These are phyloP conservation scores for Rubia peregrina DNA, from an alignment of 305 asterid genomes.

Conservation along the genomic window DNA sequence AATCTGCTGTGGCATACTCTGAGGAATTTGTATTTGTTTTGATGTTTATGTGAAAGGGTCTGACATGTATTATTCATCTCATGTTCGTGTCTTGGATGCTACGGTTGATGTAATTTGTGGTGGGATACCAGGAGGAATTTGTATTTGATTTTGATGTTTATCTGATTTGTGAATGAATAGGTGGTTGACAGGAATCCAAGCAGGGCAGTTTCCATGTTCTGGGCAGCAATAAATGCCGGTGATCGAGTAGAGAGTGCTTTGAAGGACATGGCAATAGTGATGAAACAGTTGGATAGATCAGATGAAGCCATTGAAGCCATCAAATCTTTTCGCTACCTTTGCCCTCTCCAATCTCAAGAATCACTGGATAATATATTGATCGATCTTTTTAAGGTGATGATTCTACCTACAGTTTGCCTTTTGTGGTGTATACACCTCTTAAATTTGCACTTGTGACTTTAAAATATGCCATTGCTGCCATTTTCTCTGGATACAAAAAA, in stretches of 20 bases:
- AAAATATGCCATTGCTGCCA: neutral
- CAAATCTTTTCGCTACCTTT: slow-evolving; percentile 86
- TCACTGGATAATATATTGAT: slow-evolving; percentile 77
- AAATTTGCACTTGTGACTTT: neutral
- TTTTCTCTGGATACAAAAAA: neutral
- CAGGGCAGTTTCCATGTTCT: slow-evolving; percentile 75
- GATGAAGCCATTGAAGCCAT: slow-evolving; percentile 96
- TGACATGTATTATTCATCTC: too few species aligned
- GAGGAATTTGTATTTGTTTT: neutral
- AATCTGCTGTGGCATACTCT: neutral
- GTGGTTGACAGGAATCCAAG: slow-evolving; percentile 76
- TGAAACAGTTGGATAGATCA: slow-evolving; percentile 76
- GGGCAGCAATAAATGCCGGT: slow-evolving; percentile 89
- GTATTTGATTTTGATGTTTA: neutral
- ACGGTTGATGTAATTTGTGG: neutral
- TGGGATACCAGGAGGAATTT: neutral
- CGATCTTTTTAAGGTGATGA: slow-evolving; percentile 65
- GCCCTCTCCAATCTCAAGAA: slow-evolving; percentile 72
- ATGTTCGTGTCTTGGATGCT: too few species aligned
- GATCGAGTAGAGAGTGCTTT: slow-evolving; percentile 91
- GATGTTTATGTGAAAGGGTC: neutral
- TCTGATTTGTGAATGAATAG: slow-evolving; percentile 26
- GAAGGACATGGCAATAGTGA: slow-evolving; percentile 92
- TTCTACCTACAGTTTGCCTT: neutral
- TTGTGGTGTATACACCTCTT: neutral